Evolutionary conservation across 257 asterid genomes (phyloP).

Genomic region (Lantana camara): DNA sequence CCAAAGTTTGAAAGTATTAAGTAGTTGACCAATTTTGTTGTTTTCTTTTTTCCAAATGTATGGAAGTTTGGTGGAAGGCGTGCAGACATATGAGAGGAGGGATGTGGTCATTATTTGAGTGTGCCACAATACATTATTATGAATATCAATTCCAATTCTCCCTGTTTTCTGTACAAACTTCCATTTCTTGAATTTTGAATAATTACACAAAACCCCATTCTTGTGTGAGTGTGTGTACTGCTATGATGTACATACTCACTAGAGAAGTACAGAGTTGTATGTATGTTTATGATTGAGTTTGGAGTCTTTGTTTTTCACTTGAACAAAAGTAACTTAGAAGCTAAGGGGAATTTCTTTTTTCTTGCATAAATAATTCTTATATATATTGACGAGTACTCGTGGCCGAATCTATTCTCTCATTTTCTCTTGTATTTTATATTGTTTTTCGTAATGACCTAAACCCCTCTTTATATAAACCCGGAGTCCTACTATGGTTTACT

Average conservation of each 20-base stretch:
- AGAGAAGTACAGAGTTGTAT: constrained; percentile 25
- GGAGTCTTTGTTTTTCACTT: constrained; percentile 30
- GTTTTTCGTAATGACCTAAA: too few species aligned
- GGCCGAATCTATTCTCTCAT: too few species aligned
- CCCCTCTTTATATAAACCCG: too few species aligned
- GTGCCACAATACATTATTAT: constrained; percentile 43
- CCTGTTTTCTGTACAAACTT: constrained; percentile 24
- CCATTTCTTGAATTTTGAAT: neutral
- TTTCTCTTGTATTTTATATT: too few species aligned
- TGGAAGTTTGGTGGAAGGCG: constrained; percentile 66
- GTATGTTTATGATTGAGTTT: constrained; percentile 32
- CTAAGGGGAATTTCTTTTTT: constrained; percentile 33
- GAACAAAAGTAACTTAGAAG: constrained; percentile 63
- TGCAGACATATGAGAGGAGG: constrained; percentile 50
- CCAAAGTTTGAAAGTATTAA: constrained; percentile 14
- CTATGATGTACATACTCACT: constrained; percentile 31
- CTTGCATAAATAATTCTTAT: neutral
- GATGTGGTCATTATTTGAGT: constrained; percentile 54
- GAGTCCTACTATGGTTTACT: too few species aligned
- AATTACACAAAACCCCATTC: neutral
- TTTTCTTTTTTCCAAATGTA: neutral
- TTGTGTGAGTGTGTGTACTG: neutral
- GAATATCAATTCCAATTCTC: constrained; percentile 37
- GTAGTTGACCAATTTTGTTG: constrained; percentile 17
- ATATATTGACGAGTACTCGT: too few species aligned